These are phyloP conservation scores for Calophaca sinica DNA, from an alignment of 306 rosid genomes.

Conservation along the genomic window DNA sequence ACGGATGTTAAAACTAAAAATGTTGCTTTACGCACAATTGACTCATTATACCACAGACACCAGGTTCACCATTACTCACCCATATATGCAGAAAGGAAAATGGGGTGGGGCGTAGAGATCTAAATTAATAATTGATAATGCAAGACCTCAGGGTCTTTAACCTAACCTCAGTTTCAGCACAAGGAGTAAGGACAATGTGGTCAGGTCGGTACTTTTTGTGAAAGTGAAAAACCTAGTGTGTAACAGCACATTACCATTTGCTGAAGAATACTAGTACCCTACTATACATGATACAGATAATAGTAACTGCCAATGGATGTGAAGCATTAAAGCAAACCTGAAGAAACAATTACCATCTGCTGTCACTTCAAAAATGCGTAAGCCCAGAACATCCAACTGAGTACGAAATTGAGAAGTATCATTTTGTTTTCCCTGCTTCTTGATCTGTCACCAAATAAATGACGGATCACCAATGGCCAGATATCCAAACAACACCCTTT, in stretches of 20 bases:
- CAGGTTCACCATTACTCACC: constrained; percentile 8
- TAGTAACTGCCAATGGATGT: constrained; percentile 38
- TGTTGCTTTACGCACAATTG: background rate
- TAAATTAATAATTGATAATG: constrained; percentile 31
- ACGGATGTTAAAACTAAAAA: constrained; percentile 25
- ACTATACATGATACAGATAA: constrained; percentile 7
- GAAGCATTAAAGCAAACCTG: constrained; percentile 64
- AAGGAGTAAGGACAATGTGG: constrained; percentile 10
- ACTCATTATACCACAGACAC: constrained; percentile 1
- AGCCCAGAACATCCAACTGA: constrained; percentile 76
- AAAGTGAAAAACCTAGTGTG: constrained; percentile 17
- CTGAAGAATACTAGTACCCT: constrained; percentile 27
- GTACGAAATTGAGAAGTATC: constrained; percentile 63
- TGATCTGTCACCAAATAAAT: constrained; percentile 56
- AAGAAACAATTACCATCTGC: constrained; percentile 94
- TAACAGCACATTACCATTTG: constrained; percentile 17
- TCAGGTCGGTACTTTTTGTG: constrained; percentile 6
- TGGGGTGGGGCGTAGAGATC: background rate
- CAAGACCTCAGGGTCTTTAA: constrained; percentile 29
- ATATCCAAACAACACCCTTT: constrained; percentile 14
- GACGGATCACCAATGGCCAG: constrained; percentile 2
- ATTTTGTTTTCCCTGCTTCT: constrained; percentile 66
- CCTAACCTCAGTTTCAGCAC: constrained; percentile 33
- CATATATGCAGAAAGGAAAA: background rate
- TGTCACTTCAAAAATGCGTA: constrained; percentile 74